Percentiles rank a stretch among this genome's conserved stretches.
Evolutionary conservation across 768 basidiomycete genomes (phyloP).

Genomic region (Tylopilus sp.): DNA sequence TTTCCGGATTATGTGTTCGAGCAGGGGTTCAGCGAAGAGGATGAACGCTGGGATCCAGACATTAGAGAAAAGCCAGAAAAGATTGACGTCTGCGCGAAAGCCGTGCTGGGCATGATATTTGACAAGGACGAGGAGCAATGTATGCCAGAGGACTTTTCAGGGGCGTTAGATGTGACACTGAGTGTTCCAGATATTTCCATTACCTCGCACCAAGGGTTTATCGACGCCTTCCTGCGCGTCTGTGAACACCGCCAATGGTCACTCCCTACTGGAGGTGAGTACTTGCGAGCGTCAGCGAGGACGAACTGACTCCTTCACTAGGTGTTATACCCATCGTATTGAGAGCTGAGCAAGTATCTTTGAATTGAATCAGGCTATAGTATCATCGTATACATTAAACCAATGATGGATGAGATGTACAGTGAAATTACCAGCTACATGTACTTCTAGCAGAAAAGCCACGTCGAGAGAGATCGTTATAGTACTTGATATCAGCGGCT

Average conservation of each 20-base stretch:
- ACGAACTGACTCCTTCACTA: conserved; percentile 7
- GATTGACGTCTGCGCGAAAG: conserved; percentile 44
- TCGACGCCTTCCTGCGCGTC: conserved; percentile 50
- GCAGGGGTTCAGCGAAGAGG: conserved; percentile 56
- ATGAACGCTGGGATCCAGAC: conserved; percentile 55
- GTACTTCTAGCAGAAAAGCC: neutral
- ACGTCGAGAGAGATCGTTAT: neutral
- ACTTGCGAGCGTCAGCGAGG: neutral
- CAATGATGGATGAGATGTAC: neutral
- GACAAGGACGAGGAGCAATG: conserved; percentile 42
- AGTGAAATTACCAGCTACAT: neutral
- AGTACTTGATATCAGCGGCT: neutral
- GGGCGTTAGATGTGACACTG: neutral
- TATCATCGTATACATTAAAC: neutral
- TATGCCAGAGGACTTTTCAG: conserved; percentile 32
- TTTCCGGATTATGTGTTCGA: conserved; percentile 58
- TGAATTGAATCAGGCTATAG: conserved; percentile 5
- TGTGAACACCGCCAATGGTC: conserved; percentile 43
- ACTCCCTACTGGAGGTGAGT: conserved; percentile 63
- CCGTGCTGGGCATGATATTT: conserved; percentile 57
- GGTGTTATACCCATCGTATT: conserved; percentile 28
- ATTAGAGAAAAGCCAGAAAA: conserved; percentile 51
- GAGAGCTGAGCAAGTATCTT: conserved; percentile 9
- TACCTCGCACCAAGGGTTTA: conserved; percentile 63
- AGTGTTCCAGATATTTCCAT: conserved; percentile 54